Evolutionary conservation across 805 yeast genomes (phyloP), one percentile per base, ranked within the genome.

Genomic region (Lipomyces yamadae): DNA sequence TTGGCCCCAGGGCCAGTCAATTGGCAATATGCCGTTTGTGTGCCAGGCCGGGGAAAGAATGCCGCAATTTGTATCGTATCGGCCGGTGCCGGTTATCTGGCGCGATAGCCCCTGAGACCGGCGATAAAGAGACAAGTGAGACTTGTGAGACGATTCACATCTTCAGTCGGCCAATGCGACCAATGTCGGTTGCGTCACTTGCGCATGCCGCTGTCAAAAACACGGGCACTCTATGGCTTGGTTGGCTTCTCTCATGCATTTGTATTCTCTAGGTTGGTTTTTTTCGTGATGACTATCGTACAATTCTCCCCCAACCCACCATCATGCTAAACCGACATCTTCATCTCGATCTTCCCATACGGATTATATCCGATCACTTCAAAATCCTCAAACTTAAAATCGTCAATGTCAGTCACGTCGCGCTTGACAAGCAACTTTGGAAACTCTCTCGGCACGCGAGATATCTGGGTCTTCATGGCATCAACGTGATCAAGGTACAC

Each of bases 401-500:
- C 97, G 76, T 93, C 98, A 63, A 95, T 95, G 67, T 83, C 78
- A 18, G 79, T 81, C 10, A 94, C 86, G 6, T 87, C 82, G 68
- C 95, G 84, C 64, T 84, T 85, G 70, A 95, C 89, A 61, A 75
- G 80, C 74, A 95, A 81, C 71, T 83, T 90, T 4, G 99, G 99
- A 79, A 95, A 95, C 24, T 78, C 76, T 68, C 87, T 83, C 13
- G 99, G 98, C 24, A 78, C 77, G 78, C 99, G 86, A 55, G 80
- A 76, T 8, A 91, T 77, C 78, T 95, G 99, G 72, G 86, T 89
- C 72, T 89, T 85, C 69, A 95, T 82, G 0, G 98, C 97, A 64
- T 92, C 97, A 13, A 94, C 86, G 76, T 95, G 99, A 77, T 95
- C 97, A 69, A 86, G 84, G 77, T 95, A 95, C 7, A 95, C 96